These are phyloP conservation scores for Solanum phureja DNA, from an alignment of 257 asterid species.

Conservation along the genomic window DNA sequence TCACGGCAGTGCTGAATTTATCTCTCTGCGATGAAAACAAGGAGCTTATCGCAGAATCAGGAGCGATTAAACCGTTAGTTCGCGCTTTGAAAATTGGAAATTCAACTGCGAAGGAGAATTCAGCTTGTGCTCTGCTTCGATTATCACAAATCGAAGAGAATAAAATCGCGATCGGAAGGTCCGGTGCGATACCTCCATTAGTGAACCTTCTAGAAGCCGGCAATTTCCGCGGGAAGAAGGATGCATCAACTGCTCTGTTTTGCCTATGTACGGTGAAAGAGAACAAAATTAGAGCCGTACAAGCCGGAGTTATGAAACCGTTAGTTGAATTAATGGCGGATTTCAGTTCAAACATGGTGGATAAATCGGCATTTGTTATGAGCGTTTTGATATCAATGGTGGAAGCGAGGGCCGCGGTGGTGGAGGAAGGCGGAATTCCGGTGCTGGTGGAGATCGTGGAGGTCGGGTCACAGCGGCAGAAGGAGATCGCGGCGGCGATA, in stretches of 20 bases:
- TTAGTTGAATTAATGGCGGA: slow-evolving; percentile 90
- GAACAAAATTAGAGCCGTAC: slow-evolving; percentile 67
- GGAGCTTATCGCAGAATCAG: slow-evolving; percentile 54
- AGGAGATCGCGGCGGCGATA: slow-evolving; percentile 82
- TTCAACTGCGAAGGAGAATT: slow-evolving; percentile 65
- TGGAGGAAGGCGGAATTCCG: slow-evolving; percentile 94
- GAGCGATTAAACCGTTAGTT: slow-evolving; percentile 73
- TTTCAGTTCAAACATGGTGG: slow-evolving; percentile 87
- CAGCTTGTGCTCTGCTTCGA: slow-evolving; percentile 83
- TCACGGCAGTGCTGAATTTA: slow-evolving; percentile 72
- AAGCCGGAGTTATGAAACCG: slow-evolving; percentile 88
- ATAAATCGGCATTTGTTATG: slow-evolving; percentile 76
- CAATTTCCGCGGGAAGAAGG: slow-evolving; percentile 65
- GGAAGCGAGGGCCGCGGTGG: slow-evolving; percentile 76
- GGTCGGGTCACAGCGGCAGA: slow-evolving; percentile 86
- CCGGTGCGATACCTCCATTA: slow-evolving; percentile 74
- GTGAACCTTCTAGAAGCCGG: slow-evolving; percentile 64
- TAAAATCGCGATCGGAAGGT: slow-evolving; percentile 58
- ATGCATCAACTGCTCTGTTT: slow-evolving; percentile 83
- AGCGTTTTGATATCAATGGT: slow-evolving; percentile 45
- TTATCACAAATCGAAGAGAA: slow-evolving; percentile 60
- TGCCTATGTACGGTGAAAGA: slow-evolving; percentile 74
- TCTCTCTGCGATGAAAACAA: slow-evolving; percentile 87
- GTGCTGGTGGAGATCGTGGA: slow-evolving; percentile 93
- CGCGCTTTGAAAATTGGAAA: slow-evolving; percentile 53